These are phyloP conservation scores for Ophiostoma australiae DNA, from an alignment of 2,329 filamentous ascomycete genomes.

Conservation along the genomic window DNA sequence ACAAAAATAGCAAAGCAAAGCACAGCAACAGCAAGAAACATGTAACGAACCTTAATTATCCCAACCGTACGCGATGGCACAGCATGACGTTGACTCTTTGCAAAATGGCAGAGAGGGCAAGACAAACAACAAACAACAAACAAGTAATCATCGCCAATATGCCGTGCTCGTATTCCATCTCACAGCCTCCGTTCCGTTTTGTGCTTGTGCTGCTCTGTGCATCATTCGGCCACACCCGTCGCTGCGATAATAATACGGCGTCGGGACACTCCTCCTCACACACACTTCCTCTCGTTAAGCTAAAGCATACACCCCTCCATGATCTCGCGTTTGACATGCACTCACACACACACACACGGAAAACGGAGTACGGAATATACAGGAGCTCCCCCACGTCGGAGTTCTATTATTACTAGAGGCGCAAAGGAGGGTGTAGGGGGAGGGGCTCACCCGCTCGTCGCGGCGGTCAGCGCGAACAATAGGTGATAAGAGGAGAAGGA, in stretches of 20 bases:
- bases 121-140: background rate
- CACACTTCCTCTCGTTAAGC: background rate
- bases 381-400: constrained; percentile 12
- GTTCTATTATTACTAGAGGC: background rate
- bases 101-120: background rate
- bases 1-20: background rate
- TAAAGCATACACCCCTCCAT: constrained; percentile 13
- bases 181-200: background rate
- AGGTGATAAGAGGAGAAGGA: background rate
- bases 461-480: background rate
- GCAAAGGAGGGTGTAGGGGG: background rate
- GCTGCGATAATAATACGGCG: constrained; percentile 6
- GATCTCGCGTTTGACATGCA: constrained; percentile 5
- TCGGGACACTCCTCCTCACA: background rate
- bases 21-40: background rate
- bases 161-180: constrained; percentile 9
- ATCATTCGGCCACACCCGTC: background rate
- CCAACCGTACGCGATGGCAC: background rate
- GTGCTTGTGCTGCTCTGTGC: background rate
- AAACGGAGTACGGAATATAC: background rate
- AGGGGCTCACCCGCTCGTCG: constrained; percentile 3
- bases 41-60: background rate
- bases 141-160: background rate
- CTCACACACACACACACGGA: background rate
- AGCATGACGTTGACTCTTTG: background rate